phyloP scores from a whole-genome alignment of 306 rosid genomes.

The Castanea mollissima region DNA sequence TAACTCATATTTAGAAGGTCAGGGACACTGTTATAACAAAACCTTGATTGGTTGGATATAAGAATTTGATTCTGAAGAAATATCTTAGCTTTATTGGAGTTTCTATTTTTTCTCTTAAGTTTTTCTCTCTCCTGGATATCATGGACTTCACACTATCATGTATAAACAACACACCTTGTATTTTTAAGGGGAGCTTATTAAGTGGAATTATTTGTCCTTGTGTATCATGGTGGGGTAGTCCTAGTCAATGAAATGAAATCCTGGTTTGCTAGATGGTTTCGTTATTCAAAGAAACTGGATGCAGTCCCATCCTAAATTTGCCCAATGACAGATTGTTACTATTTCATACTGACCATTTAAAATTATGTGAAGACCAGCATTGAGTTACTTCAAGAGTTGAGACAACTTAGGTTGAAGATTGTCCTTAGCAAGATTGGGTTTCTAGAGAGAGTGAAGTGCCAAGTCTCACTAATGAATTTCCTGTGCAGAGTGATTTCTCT shows the following conservation, averaged over 20 bases:
- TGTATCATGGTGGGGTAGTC: not conserved
- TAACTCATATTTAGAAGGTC: not conserved
- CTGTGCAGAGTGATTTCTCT: not conserved
- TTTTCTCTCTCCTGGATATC: not conserved
- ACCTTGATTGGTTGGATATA: no score
- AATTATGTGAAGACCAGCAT: not conserved
- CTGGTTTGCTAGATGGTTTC: not conserved
- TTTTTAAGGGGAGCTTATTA: no score
- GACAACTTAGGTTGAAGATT: not conserved
- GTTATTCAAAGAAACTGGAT: not conserved
- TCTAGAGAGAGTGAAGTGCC: not conserved
- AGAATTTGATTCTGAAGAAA: not conserved
- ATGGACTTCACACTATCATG: not conserved
- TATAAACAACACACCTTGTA: no score
- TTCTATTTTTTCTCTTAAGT: not conserved
- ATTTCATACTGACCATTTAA: not conserved
- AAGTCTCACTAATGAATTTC: not conserved
- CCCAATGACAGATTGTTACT: not conserved
- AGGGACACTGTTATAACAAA: not conserved
- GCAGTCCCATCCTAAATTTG: not conserved
- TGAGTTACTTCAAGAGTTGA: not conserved
- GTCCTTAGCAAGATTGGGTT: no score
- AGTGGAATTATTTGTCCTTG: not conserved
- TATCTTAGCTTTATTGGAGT: not conserved
- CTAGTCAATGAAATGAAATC: not conserved